These are phyloP conservation scores for Chlorella ohadii DNA, from an alignment of 139 green algal species.

Conservation along the genomic window DNA sequence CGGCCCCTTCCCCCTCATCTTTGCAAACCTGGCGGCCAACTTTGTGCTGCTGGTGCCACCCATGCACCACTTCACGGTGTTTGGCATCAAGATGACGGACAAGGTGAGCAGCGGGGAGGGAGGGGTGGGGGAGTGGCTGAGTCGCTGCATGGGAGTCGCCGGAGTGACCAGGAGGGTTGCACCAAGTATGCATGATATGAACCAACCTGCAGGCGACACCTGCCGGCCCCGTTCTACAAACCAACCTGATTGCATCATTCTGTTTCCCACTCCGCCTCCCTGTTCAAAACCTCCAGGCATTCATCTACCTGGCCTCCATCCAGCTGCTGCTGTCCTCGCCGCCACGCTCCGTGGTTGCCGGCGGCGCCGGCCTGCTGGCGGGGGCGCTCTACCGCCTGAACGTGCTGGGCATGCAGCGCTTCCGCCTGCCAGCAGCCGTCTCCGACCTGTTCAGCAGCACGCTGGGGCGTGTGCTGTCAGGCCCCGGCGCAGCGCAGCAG, in stretches of 20 bases:
- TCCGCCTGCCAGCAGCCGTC: conserved; percentile 27
- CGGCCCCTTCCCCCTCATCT: conserved; percentile 64
- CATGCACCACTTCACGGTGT: conserved; percentile 56
- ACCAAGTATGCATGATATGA: too few relatives aligned
- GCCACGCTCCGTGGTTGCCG: conserved; percentile 35
- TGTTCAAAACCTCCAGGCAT: conserved; percentile 39
- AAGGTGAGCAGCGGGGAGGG: conserved; percentile 53
- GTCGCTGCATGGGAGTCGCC: too few relatives aligned
- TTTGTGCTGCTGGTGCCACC: conserved; percentile 63
- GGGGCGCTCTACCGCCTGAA: conserved; percentile 69
- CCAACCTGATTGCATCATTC: too few relatives aligned
- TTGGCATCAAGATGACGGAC: conserved; percentile 66
- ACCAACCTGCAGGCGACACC: too few relatives aligned
- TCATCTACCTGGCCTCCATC: conserved; percentile 70
- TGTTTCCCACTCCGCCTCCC: not conserved
- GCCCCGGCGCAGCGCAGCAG: not conserved
- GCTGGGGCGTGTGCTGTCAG: conserved; percentile 12
- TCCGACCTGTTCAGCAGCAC: conserved; percentile 17
- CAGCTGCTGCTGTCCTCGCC: conserved; percentile 68
- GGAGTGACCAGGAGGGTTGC: too few relatives aligned
- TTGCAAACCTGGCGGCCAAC: conserved; percentile 69
- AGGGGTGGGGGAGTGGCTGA: too few relatives aligned
- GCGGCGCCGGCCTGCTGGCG: conserved; percentile 47
- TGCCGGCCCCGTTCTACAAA: too few relatives aligned
- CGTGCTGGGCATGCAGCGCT: conserved; percentile 49